phyloP scores from a whole-genome alignment of 148 eudicot species.

The Fagopyrum esculentum region DNA sequence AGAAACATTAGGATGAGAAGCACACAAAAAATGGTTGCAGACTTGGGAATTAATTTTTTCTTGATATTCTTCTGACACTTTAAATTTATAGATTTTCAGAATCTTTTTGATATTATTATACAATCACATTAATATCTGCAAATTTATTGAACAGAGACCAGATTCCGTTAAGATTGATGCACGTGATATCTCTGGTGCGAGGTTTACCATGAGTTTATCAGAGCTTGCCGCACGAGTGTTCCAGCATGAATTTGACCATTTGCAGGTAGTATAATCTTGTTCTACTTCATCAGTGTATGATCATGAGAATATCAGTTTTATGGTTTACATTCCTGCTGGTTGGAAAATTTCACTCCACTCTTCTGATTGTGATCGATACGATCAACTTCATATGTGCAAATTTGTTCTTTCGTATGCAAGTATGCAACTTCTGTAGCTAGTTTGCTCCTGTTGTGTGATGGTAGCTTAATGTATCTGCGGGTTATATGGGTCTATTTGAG shows the following conservation, averaged over 20 bases:
- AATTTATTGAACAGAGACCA: constrained; percentile 57
- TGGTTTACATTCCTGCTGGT: too few relatives aligned
- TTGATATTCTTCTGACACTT: neutral
- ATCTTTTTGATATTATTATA: neutral
- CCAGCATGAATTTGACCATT: constrained; percentile 97
- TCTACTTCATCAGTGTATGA: neutral
- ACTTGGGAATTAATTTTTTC: neutral
- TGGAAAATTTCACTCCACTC: too few relatives aligned
- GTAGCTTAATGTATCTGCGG: neutral
- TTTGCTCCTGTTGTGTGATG: neutral
- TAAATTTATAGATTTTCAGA: neutral
- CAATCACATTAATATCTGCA: neutral
- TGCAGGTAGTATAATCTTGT: constrained; percentile 42
- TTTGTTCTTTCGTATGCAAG: neutral
- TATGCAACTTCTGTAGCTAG: neutral
- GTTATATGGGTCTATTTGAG: neutral
- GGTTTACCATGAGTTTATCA: constrained; percentile 54
- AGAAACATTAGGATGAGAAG: neutral
- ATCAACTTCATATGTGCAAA: neutral
- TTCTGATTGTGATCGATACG: neutral
- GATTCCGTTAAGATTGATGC: constrained; percentile 85
- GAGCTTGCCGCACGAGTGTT: constrained; percentile 84
- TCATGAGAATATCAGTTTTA: neutral
- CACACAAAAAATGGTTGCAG: neutral
- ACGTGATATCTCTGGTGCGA: constrained; percentile 70